phyloP scores from a whole-genome alignment of 352 stramenopile genomes.

The Elongisporangium senticosum region DNA sequence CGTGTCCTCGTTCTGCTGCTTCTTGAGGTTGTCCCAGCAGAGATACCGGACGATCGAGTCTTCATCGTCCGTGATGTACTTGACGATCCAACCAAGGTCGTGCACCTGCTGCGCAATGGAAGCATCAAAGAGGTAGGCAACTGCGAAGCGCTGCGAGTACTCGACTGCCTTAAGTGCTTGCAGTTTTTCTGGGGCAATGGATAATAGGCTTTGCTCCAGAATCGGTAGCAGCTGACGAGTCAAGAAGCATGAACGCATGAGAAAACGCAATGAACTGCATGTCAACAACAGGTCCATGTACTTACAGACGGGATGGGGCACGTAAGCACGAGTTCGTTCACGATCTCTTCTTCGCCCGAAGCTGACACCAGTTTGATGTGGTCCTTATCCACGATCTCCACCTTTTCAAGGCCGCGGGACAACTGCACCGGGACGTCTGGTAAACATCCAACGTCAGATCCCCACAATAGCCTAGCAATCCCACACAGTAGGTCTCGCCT shows the following conservation, averaged over 20 bases:
- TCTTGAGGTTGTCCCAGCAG: constrained; percentile 77
- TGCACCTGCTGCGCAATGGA: constrained; percentile 26
- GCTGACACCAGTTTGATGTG: constrained; percentile 37
- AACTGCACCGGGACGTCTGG: constrained; percentile 34
- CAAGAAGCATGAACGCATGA: constrained; percentile 7
- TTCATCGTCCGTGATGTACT: constrained; percentile 47
- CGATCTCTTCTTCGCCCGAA: constrained; percentile 40
- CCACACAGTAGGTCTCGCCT: constrained; percentile 11
- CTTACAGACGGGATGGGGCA: constrained; percentile 55
- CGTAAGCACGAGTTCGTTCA: constrained; percentile 62
- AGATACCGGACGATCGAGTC: constrained; percentile 68
- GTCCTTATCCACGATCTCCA: constrained; percentile 45
- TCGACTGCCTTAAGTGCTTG: constrained; percentile 34
- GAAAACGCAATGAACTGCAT: background rate
- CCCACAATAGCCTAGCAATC: background rate
- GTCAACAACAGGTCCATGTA: background rate
- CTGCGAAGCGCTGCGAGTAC: constrained; percentile 69
- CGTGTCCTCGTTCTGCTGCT: constrained; percentile 12
- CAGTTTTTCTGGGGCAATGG: constrained; percentile 17
- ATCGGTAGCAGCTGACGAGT: constrained; percentile 38
- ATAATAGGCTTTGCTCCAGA: constrained; percentile 41
- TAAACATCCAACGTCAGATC: background rate
- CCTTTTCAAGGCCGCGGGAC: constrained; percentile 39
- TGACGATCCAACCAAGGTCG: constrained; percentile 53
- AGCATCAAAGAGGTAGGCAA: constrained; percentile 56